Evolutionary conservation across 129 eudicot species (phyloP), one percentile per base, ranked within the genome.

Genomic region (Tanacetum coccineum): DNA sequence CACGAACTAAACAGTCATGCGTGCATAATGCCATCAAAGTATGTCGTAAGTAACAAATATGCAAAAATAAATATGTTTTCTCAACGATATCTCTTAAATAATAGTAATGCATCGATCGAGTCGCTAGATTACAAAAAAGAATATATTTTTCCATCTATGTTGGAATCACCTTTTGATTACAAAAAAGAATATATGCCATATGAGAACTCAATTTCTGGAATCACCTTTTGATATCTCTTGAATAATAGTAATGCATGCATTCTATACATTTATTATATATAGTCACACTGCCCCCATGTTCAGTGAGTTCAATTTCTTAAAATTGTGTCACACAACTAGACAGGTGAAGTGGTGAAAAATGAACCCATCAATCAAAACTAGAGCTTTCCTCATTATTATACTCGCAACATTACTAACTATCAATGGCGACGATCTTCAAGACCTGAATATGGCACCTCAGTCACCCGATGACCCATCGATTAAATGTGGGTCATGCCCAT

Each of bases 401-500:
- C 26, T 75, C 1, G 28, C 66, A 32, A 46, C 55, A 70, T 17
- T 60, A 49, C 13, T 45, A 9, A 14, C 64, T 19, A 53, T 32
- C n/a, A 62, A 76, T 72, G 73, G 62, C 9, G 74, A 70, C 55
- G 62, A 67, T 36, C 66, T 59, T 63, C 68, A 76, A 65, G 66
- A 77, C n/a, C 13, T 62, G 21, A 51, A 59, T 19, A 13, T 19
- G 26, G 73, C 51, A 18, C 74, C 74, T 67, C 77, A 19, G 17
- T 17, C 74, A 4, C 81, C 79, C 9, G 73, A 81, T 59, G 73
- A 81, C 54, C 20, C 81, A 20, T 71, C 82, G 12, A 80, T 84
- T n/a, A 87, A 84, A 64, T 87, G 95, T 10, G 90, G 87, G 13
- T 80, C 73, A 47, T 87, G 95, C 62, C 86, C 95, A 0, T 87